Percentiles rank a stretch among this genome's conserved stretches.
phyloP scores from a whole-genome alignment of 495 filamentous ascomycete genomes.

The Aspergillus saccharolyticus region DNA sequence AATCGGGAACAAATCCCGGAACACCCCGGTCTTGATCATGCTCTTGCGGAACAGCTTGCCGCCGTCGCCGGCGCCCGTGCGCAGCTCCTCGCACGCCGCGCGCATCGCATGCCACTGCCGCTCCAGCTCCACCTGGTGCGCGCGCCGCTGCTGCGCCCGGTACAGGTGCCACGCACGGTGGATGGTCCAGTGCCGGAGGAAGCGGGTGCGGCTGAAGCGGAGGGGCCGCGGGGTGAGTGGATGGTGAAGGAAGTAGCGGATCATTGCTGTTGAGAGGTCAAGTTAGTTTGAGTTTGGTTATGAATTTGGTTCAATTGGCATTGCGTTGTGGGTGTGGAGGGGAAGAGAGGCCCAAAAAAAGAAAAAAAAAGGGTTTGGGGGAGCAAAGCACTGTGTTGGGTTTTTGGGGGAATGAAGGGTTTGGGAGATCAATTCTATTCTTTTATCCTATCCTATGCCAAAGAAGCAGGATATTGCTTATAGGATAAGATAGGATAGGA shows the following conservation, averaged over 20 bases:
- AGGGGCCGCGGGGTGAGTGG: conserved; percentile 69
- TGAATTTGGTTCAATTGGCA: too few species aligned
- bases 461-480: too few species aligned
- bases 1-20: conserved; percentile 63
- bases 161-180: conserved; percentile 87
- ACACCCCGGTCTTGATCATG: conserved; percentile 80
- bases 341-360: neutral
- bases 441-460: too few species aligned
- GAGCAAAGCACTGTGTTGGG: too few species aligned
- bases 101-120: conserved; percentile 76
- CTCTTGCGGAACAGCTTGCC: conserved; percentile 78
- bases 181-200: conserved; percentile 97
- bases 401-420: too few species aligned
- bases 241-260: conserved; percentile 63
- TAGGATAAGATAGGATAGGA: too few species aligned
- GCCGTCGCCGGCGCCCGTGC: conserved; percentile 62
- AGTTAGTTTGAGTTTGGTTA: too few species aligned
- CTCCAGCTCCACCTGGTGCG: conserved; percentile 59
- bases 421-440: too few species aligned
- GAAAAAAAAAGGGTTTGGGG: too few species aligned
- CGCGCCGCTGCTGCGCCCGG: conserved; percentile 56
- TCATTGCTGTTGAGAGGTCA: conserved; percentile 45
- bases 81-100: conserved; percentile 73
- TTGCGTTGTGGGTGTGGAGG: neutral
- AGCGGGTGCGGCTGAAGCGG: conserved; percentile 78